Conservation (phyloP, 2,329 filamentous ascomycete genomes). For the Cytospora paraplurivora region DNA sequence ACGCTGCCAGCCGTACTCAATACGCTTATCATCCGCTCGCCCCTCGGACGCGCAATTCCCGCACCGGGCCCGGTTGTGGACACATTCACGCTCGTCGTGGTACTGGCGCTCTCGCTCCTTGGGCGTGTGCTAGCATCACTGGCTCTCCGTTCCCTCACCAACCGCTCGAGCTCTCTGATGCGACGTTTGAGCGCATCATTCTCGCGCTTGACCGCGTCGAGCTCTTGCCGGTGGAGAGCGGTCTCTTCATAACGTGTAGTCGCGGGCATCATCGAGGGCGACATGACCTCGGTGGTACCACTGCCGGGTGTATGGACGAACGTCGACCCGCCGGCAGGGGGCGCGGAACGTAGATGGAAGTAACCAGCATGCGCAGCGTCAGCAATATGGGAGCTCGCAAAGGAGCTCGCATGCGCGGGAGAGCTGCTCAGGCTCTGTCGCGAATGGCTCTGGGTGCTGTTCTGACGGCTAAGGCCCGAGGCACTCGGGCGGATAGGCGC, state of each 20-base stretch:
- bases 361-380: slow-evolving; percentile 40
- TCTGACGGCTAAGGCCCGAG: slow-evolving; percentile 53
- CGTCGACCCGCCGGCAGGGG: slow-evolving; percentile 37
- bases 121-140: slow-evolving; percentile 48
- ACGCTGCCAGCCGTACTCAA: slow-evolving; percentile 48
- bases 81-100: slow-evolving; percentile 37
- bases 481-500: slow-evolving; percentile 45
- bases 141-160: slow-evolving; percentile 51
- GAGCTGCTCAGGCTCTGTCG: slow-evolving; percentile 55
- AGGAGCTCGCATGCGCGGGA: slow-evolving; percentile 49
- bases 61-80: slow-evolving; percentile 38
- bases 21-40: slow-evolving; percentile 49
- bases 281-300: slow-evolving; percentile 46
- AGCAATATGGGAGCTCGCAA: slow-evolving; percentile 48
- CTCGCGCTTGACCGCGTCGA: slow-evolving; percentile 64
- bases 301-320: slow-evolving; percentile 46
- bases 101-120: slow-evolving; percentile 47
- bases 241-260: slow-evolving; percentile 66
- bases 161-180: slow-evolving; percentile 63
- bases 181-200: slow-evolving; percentile 64
- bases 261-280: slow-evolving; percentile 57
- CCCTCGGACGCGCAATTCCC: slow-evolving; percentile 50
- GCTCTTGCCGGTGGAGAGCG: slow-evolving; percentile 59
- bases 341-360: slow-evolving; percentile 36
- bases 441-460: slow-evolving; percentile 51